Evolutionary conservation across 1,284 basidiomycete species (phyloP), one percentile per base, ranked within the genome.

Genomic region (Boletus semigastroideus): DNA sequence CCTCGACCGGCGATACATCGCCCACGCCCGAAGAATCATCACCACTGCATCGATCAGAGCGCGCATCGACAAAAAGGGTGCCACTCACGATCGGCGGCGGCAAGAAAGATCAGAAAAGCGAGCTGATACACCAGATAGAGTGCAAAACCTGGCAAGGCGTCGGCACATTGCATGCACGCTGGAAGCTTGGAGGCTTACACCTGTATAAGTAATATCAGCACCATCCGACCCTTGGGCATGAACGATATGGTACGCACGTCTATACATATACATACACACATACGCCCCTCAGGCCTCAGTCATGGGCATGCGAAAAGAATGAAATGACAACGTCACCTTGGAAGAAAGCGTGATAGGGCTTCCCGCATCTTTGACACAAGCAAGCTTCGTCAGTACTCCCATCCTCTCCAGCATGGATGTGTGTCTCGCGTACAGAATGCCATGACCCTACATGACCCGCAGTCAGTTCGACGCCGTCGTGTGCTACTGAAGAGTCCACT

Each of bases 1-100:
- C 20, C 14, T 46, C 17, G 54, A 56, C 11, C 27, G 17, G 1
- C 19, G 11, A 11, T 20, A 38, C 37, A 38, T 20, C 9, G 19
- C 37, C 17, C 19, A 38, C 8, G 47, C 55, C 6, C 54, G 55
- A 13, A 56, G 54, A 17, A 56, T 28, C 49, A 56, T 56, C 20
- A 57, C 25, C n/a, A 31, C 54, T 57, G n/a, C n/a, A n/a, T n/a
- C n/a, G n/a, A n/a, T n/a, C n/a, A n/a, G n/a, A n/a, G n/a, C n/a
- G n/a, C n/a, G n/a, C n/a, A n/a, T n/a, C n/a, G n/a, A n/a, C n/a
- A 28, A 34, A 9, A 4, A 10, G 6, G 3, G 7, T 10, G 19
- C 22, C n/a, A 38, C 53, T 51, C 30, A 54, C 53, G 2, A 31
- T 56, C 13, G 11, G 54, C 47, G 2, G 46, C 45, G 31, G n/a